phyloP scores from a whole-genome alignment of 257 asterid species.

The Rhazya stricta region DNA sequence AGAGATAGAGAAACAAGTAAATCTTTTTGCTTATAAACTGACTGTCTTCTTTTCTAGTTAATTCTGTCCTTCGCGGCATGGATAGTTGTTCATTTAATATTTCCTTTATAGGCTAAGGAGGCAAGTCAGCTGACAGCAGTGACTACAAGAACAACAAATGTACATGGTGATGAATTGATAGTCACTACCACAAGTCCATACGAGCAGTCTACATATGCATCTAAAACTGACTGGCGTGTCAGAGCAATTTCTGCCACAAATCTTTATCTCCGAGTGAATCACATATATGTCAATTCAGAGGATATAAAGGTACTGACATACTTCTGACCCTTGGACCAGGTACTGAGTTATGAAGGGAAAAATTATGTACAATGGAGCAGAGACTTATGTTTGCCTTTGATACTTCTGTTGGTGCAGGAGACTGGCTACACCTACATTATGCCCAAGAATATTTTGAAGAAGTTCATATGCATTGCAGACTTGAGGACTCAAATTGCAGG shows the following conservation, averaged over 20 bases:
- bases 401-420: constrained; percentile 53
- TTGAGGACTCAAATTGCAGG: constrained; percentile 94
- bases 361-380: not conserved
- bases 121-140: constrained; percentile 95
- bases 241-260: constrained; percentile 98
- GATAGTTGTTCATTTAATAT: not conserved
- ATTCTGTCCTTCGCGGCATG: not conserved
- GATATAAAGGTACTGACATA: constrained; percentile 68
- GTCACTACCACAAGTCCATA: constrained; percentile 97
- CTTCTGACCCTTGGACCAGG: not conserved
- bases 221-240: constrained; percentile 99
- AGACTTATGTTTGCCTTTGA: not conserved
- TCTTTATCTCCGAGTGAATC: constrained; percentile 94
- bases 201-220: constrained; percentile 81
- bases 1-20: constrained; percentile 92
- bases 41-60: not conserved
- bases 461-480: constrained; percentile 95
- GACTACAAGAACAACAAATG: constrained; percentile 89
- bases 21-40: not conserved
- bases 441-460: constrained; percentile 96
- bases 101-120: constrained; percentile 65
- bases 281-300: constrained; percentile 94
- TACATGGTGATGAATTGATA: constrained; percentile 87
- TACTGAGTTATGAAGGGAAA: not conserved
- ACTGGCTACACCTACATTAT: constrained; percentile 95